Evolutionary conservation across 805 yeast genomes (phyloP).

Genomic region (fission yeast (Schizosaccharomyces pombe)): ASM294v3 CU329670.1:3725001-3725500

Average conservation of each 20-base stretch:
- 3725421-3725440: conserved; percentile 96
- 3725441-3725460: conserved; percentile 89
- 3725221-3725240: conserved; percentile 48
- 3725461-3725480: conserved; percentile 86
- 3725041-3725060: conserved; percentile 68
- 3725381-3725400: conserved; percentile 80
- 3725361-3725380: conserved; percentile 25
- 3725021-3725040: conserved; percentile 67
- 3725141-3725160: conserved; percentile 99
- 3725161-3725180: conserved; percentile 79
- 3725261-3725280: conserved; percentile 87
- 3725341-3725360: conserved; percentile 31
- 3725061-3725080: conserved; percentile 98
- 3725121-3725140: conserved; percentile 93
- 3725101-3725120: conserved; percentile 60
- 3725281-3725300: conserved; percentile 94
- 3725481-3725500: conserved; percentile 86
- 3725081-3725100: conserved; percentile 67
- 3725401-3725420: conserved; percentile 97
- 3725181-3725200: conserved; percentile 67
- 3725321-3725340: conserved; percentile 94
- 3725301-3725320: conserved; percentile 91
- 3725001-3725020: conserved; percentile 82
- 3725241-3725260: conserved; percentile 78
- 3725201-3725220: conserved; percentile 85